A percentile compares a stretch with the other conserved stretches of the same genome.
These are phyloP conservation scores for Hypericum androsaemum DNA, from an alignment of 345 rosid species.

Conservation along the genomic window DNA sequence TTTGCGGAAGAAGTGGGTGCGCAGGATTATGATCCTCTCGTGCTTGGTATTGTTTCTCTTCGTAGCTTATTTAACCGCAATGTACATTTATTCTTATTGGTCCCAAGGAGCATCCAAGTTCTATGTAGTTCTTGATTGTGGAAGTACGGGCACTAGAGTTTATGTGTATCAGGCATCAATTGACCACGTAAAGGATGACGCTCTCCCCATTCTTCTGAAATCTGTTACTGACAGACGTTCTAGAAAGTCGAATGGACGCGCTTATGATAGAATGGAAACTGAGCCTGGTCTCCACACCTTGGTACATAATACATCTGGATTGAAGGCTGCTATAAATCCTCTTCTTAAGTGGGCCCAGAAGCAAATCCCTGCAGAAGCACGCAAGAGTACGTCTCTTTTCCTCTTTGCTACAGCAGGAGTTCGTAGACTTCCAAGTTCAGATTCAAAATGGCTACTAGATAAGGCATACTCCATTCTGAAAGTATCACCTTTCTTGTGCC, in stretches of 20 bases:
- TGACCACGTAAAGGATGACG: conserved; percentile 45
- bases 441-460: conserved; percentile 88
- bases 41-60: conserved; percentile 49
- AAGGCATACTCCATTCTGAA: conserved; percentile 75
- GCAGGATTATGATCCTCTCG: conserved; percentile 35
- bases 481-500: conserved; percentile 63
- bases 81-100: conserved; percentile 63
- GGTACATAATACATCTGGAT: conserved; percentile 64
- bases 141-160: conserved; percentile 97
- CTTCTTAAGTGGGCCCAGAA: conserved; percentile 83
- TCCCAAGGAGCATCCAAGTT: conserved; percentile 62
- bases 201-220: conserved; percentile 58
- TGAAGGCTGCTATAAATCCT: conserved; percentile 70
- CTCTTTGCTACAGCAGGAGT: conserved; percentile 97
- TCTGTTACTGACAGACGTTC: conserved; percentile 62
- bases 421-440: conserved; percentile 64
- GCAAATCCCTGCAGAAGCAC: conserved; percentile 79
- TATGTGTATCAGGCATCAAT: conserved; percentile 67
- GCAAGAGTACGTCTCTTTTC: conserved; percentile 70
- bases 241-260: conserved; percentile 73
- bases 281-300: conserved; percentile 91
- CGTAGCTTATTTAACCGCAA: conserved; percentile 41
- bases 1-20: conserved; percentile 50
- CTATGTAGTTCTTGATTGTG: conserved; percentile 94
- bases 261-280: conserved; percentile 95